Evolutionary conservation across 78 protist genomes (phyloP), one percentile per base, ranked within the genome.

Genomic region (Monocercomonoides exilis): DNA sequence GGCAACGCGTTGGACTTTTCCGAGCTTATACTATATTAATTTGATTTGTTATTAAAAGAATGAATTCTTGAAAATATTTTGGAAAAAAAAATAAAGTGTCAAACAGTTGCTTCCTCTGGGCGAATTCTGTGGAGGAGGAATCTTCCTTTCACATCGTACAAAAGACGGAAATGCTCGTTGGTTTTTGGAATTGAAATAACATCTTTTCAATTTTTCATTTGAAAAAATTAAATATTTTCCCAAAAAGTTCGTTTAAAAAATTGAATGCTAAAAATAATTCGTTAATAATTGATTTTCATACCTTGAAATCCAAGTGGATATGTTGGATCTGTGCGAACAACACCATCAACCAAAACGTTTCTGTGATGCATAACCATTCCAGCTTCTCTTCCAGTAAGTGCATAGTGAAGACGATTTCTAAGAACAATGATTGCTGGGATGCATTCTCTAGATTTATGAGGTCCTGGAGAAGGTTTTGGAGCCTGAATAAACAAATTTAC

Each of bases 81-180:
- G n/a, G n/a, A n/a, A n/a, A n/a, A n/a, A 63, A n/a, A 33, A 43
- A 43, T n/a, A n/a, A n/a, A n/a, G n/a, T n/a, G n/a, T n/a, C n/a
- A n/a, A n/a, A 81, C 77, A n/a, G n/a, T n/a, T 5, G 84, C 29
- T 80, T 80, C 84, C 43, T 80, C 43, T 80, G 41, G 84, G 41
- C 80, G 5, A 11, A 80, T 80, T 80, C 5, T 29, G 11, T 80
- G 84, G 29, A 11, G 11, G 5, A 80, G 5, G 43, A 80, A 80
- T 29, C 84, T 5, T 80, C 84, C 84, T 80, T 80, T 80, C 43
- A 5, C 11, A 80, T 80, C 84, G 43, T 80, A 80, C 43, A 80
- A 11, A 29, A 80, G 29, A 29, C 84, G 5, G 11, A 29, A 80
- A 11, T 80, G 5, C 43, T 80, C 84, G 11, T 80, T 80, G 41